Evolutionary conservation across 1,139 yeast genomes (phyloP).

Genomic region (Blastobotrys malaysiensis): DNA sequence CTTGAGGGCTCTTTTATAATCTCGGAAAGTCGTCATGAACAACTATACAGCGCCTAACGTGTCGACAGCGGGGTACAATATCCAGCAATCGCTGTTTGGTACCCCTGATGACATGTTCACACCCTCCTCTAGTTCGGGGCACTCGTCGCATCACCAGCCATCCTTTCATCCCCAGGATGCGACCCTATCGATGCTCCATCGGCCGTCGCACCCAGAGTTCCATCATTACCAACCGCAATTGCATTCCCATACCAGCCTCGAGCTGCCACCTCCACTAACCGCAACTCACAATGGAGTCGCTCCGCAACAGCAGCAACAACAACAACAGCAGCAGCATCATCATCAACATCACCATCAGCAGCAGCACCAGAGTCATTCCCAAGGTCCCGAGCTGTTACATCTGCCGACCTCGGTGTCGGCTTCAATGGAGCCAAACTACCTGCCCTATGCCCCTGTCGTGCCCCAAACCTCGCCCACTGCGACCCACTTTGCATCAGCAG

Average conservation of each 20-base stretch:
- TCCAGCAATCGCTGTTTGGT: not conserved
- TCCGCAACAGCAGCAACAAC: too few species aligned
- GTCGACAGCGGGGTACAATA: not conserved
- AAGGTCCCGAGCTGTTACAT: not conserved
- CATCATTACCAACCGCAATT: not conserved
- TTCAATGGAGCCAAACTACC: not conserved
- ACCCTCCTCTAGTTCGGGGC: not conserved
- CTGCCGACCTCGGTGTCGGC: not conserved
- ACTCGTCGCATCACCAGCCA: not conserved
- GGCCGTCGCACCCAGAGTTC: not conserved
- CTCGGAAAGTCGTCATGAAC: not conserved
- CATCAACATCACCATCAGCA: too few species aligned
- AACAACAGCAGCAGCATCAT: too few species aligned
- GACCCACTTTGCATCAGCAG: not conserved
- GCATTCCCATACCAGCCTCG: not conserved
- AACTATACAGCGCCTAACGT: not conserved
- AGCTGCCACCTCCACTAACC: not conserved
- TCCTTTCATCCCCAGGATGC: not conserved
- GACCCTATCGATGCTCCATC: not conserved
- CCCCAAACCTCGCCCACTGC: not conserved
- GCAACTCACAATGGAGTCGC: not conserved
- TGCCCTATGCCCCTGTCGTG: not conserved
- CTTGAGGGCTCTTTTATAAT: too few species aligned
- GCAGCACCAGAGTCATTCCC: not conserved
- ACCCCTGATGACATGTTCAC: not conserved